Conservation (phyloP, 2,329 filamentous ascomycete genomes). For the Calonectria ilicicola region DNA sequence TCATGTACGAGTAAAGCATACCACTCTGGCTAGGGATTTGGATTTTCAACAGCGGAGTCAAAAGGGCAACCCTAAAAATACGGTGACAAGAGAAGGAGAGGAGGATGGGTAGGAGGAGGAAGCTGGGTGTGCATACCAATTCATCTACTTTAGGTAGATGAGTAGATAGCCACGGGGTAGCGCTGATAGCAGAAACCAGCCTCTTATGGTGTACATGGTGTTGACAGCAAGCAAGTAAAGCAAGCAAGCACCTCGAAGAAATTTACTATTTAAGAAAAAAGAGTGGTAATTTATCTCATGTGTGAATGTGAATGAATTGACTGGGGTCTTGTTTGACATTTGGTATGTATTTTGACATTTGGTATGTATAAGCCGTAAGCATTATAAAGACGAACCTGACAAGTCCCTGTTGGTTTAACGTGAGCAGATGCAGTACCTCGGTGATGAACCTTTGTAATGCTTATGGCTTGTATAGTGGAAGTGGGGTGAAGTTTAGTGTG, state of each 20-base stretch:
- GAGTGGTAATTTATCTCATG: not conserved
- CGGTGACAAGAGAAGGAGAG: not conserved
- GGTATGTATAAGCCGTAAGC: no score
- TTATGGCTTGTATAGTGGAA: no score
- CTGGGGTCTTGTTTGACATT: not conserved
- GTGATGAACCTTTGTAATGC: no score
- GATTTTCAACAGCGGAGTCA: constrained; percentile 23
- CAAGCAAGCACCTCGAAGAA: constrained; percentile 34
- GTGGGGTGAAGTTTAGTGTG: no score
- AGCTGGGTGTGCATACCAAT: not conserved
- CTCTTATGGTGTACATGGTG: constrained; percentile 31
- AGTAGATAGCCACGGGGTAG: constrained; percentile 23
- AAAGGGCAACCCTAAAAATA: constrained; percentile 18
- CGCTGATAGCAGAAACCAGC: constrained; percentile 24
- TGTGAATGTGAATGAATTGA: not conserved
- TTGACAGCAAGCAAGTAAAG: constrained; percentile 5
- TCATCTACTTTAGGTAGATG: not conserved
- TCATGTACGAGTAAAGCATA: constrained; percentile 39
- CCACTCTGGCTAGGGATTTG: constrained; percentile 26
- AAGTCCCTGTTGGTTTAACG: no score
- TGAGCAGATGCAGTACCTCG: no score
- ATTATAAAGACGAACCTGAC: no score
- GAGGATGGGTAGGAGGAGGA: not conserved
- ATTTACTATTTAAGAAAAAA: constrained; percentile 22
- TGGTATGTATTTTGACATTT: no score